Conservation (phyloP, 148 eudicot species). For the Rheum nobile region DNA sequence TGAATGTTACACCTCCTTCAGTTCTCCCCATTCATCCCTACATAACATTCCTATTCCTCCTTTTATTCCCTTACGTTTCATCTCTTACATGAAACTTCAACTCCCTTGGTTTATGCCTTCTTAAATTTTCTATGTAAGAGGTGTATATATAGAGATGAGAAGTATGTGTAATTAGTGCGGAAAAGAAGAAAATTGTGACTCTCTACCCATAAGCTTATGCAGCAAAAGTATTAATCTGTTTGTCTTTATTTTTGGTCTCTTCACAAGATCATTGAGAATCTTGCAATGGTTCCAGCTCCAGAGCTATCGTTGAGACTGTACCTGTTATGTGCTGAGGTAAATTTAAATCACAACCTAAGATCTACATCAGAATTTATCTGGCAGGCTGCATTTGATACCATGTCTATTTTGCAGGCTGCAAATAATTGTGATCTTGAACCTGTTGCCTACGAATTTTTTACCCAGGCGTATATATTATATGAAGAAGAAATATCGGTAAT, state of each 20-base stretch:
- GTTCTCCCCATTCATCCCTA: background rate
- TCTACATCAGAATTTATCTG: background rate
- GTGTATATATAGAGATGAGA: background rate
- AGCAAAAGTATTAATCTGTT: background rate
- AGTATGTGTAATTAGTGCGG: background rate
- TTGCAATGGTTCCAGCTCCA: slow-evolving; percentile 74
- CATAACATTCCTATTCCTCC: background rate
- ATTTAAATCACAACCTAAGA: background rate
- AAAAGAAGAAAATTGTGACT: background rate
- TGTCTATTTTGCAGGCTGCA: slow-evolving; percentile 58
- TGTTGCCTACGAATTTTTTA: slow-evolving; percentile 95
- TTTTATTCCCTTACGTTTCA: background rate
- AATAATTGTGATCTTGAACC: slow-evolving; percentile 91
- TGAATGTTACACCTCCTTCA: background rate
- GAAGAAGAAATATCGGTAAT: slow-evolving; percentile 97
- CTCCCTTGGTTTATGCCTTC: background rate
- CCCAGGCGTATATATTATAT: slow-evolving; percentile 93
- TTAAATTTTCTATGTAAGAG: background rate
- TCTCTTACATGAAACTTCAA: background rate
- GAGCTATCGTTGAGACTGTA: slow-evolving; percentile 82
- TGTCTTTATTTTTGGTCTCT: slow-evolving; percentile 11
- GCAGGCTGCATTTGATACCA: background rate
- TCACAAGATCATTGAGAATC: slow-evolving; percentile 68
- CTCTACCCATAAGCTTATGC: background rate
- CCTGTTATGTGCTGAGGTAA: slow-evolving; percentile 95